These are phyloP conservation scores for Evansstolkia leycettana DNA, from an alignment of 495 filamentous ascomycete species.

Conservation along the genomic window DNA sequence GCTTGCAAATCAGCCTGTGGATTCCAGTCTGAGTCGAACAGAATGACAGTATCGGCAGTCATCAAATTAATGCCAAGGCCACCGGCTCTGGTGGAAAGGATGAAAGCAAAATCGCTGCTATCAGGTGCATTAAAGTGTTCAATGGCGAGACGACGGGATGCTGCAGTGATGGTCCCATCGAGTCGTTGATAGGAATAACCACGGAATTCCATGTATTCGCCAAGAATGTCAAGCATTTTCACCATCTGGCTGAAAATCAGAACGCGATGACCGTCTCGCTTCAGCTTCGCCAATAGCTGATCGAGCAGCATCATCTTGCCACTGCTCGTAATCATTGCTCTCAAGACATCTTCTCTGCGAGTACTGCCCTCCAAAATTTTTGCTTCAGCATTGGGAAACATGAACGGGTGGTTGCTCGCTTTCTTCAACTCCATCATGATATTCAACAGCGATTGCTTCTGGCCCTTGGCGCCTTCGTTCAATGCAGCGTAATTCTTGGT, in stretches of 20 bases:
- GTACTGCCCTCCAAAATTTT: constrained; percentile 64
- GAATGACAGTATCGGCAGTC: constrained; percentile 95
- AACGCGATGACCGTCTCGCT: constrained; percentile 83
- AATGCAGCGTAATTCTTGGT: constrained; percentile 93
- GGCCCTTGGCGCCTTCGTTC: constrained; percentile 74
- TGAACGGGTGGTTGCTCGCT: constrained; percentile 95
- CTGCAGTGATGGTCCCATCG: constrained; percentile 86
- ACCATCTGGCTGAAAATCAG: constrained; percentile 99
- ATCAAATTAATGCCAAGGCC: constrained; percentile 97
- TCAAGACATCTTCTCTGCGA: constrained; percentile 75
- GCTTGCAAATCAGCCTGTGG: constrained; percentile 96
- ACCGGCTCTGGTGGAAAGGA: constrained; percentile 89
- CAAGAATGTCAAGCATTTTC: constrained; percentile 91
- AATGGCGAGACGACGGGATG: constrained; percentile 76
- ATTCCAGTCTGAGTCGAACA: constrained; percentile 99
- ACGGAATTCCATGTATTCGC: constrained; percentile 81
- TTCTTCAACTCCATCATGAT: constrained; percentile 99
- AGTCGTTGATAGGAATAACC: constrained; percentile 87
- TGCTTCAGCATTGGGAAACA: constrained; percentile 89
- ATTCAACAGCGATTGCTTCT: constrained; percentile 91
- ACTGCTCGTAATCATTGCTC: constrained; percentile 85
- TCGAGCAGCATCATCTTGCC: constrained; percentile 99
- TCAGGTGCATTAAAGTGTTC: constrained; percentile 94
- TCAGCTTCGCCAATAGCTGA: constrained; percentile 80
- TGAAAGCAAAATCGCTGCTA: constrained; percentile 91